Evolutionary conservation across 2,329 filamentous ascomycete genomes (phyloP).

Genomic region (Trichoderma arundinaceum): DNA sequence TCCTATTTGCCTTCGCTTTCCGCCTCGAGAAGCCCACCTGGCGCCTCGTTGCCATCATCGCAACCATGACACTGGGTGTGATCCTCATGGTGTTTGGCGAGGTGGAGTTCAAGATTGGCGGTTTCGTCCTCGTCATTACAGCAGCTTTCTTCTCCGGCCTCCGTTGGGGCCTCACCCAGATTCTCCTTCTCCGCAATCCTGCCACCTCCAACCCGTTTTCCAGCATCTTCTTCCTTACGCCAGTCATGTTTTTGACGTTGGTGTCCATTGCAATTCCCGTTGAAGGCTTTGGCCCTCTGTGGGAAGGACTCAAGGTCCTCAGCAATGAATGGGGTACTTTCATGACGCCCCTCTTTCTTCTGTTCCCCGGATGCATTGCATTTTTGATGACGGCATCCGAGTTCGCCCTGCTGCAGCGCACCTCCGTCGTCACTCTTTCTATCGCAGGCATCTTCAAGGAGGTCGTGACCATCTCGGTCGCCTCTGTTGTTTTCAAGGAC

Average conservation of each 20-base stretch:
- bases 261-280: constrained; percentile 81
- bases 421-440: constrained; percentile 91
- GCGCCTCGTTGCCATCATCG: constrained; percentile 84
- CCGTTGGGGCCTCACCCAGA: constrained; percentile 97
- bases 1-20: constrained; percentile 94
- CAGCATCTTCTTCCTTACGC: constrained; percentile 96
- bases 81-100: constrained; percentile 99
- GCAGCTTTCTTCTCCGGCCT: constrained; percentile 96
- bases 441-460: constrained; percentile 99
- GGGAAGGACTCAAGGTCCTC: constrained; percentile 68
- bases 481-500: constrained; percentile 87
- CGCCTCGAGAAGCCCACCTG: constrained; percentile 86
- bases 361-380: constrained; percentile 89
- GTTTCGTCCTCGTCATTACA: constrained; percentile 90
- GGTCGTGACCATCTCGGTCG: constrained; percentile 91
- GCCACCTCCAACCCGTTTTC: constrained; percentile 96
- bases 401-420: constrained; percentile 92
- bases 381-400: constrained; percentile 97
- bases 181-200: constrained; percentile 89
- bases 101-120: constrained; percentile 82
- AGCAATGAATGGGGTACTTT: constrained; percentile 69
- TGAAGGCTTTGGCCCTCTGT: constrained; percentile 75
- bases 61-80: constrained; percentile 89
- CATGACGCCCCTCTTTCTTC: constrained; percentile 71
- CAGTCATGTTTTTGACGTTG: constrained; percentile 90